These are phyloP conservation scores for Bryoglossum gracile DNA, from an alignment of 495 filamentous ascomycete species.

Conservation along the genomic window DNA sequence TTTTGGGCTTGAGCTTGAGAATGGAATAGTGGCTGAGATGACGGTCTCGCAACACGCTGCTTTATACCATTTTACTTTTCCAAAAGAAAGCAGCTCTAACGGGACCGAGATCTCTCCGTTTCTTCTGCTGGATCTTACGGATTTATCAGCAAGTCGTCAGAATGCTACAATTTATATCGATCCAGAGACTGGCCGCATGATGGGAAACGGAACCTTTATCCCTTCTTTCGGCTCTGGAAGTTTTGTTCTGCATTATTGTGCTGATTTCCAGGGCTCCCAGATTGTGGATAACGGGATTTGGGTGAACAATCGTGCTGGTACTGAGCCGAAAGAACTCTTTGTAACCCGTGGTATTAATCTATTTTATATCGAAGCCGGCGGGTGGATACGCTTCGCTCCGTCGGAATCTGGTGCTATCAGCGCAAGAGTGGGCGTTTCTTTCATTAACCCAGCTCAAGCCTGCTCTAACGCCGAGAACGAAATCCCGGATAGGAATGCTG, in stretches of 20 bases:
- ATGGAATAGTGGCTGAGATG: conserved; percentile 58
- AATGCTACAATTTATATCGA: conserved; percentile 52
- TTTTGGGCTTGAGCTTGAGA: conserved; percentile 54
- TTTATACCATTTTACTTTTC: conserved; percentile 62
- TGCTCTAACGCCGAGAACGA: conserved; percentile 61
- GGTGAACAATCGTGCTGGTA: conserved; percentile 48
- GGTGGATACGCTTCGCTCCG: conserved; percentile 48
- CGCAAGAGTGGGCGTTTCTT: conserved; percentile 63
- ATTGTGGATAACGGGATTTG: conserved; percentile 58
- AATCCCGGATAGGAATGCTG: conserved; percentile 47
- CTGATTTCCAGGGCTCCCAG: conserved; percentile 52
- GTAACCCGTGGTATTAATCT: conserved; percentile 52
- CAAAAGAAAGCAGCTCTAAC: conserved; percentile 14
- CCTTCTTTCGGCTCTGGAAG: conserved; percentile 61
- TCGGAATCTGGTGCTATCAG: conserved; percentile 39
- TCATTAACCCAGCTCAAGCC: conserved; percentile 56
- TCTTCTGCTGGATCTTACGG: conserved; percentile 57
- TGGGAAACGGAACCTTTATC: conserved; percentile 55
- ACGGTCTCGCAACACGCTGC: conserved; percentile 56
- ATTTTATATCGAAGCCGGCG: conserved; percentile 59
- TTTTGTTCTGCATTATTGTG: conserved; percentile 57
- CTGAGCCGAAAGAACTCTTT: conserved; percentile 34
- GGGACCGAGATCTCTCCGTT: conserved; percentile 38
- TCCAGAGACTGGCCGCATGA: conserved; percentile 49
- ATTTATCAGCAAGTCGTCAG: conserved; percentile 52